These are phyloP conservation scores for Leccinum incarnatum DNA, from an alignment of 768 basidiomycete species.

Conservation along the genomic window DNA sequence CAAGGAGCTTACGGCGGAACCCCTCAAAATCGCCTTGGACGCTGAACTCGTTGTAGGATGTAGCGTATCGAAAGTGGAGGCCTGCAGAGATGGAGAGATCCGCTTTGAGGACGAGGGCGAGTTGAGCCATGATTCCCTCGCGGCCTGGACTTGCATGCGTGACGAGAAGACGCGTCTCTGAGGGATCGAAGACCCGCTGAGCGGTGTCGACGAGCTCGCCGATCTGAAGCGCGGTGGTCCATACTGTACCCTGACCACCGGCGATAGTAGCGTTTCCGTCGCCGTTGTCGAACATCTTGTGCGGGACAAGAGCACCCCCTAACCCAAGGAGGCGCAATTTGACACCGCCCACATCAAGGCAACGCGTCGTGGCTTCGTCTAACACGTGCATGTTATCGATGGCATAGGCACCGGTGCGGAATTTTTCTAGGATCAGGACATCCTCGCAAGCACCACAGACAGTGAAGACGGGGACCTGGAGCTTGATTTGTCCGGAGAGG, in stretches of 20 bases:
- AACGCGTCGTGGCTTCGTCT: conserved; percentile 93
- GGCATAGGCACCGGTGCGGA: conserved; percentile 76
- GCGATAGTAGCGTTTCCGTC: conserved; percentile 96
- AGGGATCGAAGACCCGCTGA: conserved; percentile 86
- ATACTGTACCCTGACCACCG: conserved; percentile 97
- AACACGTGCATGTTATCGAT: conserved; percentile 90
- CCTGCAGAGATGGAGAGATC: conserved; percentile 94
- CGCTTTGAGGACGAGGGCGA: conserved; percentile 87
- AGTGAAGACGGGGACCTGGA: conserved; percentile 91
- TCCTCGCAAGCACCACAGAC: conserved; percentile 99
- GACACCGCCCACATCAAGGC: conserved; percentile 88
- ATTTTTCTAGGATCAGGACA: conserved; percentile 88
- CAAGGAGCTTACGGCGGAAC: conserved; percentile 74
- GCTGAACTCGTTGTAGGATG: conserved; percentile 95
- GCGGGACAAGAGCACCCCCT: conserved; percentile 90
- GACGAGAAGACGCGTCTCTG: conserved; percentile 91
- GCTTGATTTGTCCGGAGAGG: conserved; percentile 84
- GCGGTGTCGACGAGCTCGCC: conserved; percentile 98
- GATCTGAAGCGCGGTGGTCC: conserved; percentile 96
- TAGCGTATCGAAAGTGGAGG: conserved; percentile 96
- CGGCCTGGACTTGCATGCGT: conserved; percentile 91
- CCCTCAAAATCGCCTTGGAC: conserved; percentile 87
- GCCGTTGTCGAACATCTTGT: conserved; percentile 94
- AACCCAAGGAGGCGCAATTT: conserved; percentile 93
- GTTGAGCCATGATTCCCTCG: conserved; percentile 89